Evolutionary conservation across 805 yeast genomes (phyloP), one percentile per base, ranked within the genome.

Genomic region (Candida jianshihensis): DNA sequence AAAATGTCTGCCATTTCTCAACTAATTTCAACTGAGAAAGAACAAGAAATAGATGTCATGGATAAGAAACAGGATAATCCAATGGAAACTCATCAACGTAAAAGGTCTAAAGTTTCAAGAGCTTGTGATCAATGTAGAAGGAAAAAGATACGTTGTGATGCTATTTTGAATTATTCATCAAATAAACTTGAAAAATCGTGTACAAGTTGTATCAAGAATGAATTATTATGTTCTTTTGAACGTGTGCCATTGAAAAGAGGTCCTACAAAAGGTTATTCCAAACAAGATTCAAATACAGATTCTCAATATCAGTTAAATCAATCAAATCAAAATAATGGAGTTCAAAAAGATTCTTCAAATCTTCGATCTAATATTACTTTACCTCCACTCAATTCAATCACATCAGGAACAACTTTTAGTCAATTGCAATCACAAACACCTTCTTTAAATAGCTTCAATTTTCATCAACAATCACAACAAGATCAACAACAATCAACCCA

Each of bases 111-210:
- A 53, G 87, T 82, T 0, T 80, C 88, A 1, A 58, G 94, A 36
- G 92, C 90, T 2, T 83, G 94, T 54, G 94, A 83, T 54, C 78
- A 80, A 32, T 83, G 92, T 55, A 68, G 92, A 26, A 66, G 82
- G 31, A 81, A 81, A 56, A 83, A 83, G 53, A 70, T 82, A 17
- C 67, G 75, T 37, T 83, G 94, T 59, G 78, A 82, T 53, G 86
- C 83, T 17, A 68, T 68, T 19, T 68, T 70, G 39, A 64, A 65
- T 35, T 33, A 59, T 10, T 57, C 66, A 5, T 64, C 71, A 15
- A 71, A 61, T 46, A 60, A 62, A 9, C 69, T 77, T n/a, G 60
- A 69, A 26, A 68, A 67, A 40, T 55, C 66, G 2, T 83, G 94
- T 54, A 60, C 78, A 12, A 78, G 73, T 44, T 83, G 94, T 56